phyloP scores from a whole-genome alignment of 1,284 basidiomycete species.

The Ustilago tritici region DNA sequence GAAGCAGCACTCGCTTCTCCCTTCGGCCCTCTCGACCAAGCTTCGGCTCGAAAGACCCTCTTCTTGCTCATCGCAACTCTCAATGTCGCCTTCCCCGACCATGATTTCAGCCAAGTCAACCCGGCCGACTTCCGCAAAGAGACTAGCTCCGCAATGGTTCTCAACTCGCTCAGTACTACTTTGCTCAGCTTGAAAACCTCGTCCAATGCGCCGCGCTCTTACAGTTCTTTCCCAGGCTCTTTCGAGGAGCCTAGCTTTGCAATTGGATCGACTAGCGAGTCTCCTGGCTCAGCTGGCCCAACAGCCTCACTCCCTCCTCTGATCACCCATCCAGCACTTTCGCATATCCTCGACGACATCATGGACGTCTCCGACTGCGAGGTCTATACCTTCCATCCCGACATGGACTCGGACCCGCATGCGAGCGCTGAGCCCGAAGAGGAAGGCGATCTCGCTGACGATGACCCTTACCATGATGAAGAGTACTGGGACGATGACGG shows the following conservation, averaged over 20 bases:
- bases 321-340: conserved; percentile 80
- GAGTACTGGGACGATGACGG: conserved; percentile 54
- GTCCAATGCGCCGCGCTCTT: conserved; percentile 57
- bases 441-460: conserved; percentile 71
- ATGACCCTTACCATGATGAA: conserved; percentile 72
- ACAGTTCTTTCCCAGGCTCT: conserved; percentile 56
- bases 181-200: conserved; percentile 63
- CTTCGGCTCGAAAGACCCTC: conserved; percentile 82
- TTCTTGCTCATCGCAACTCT: conserved; percentile 95
- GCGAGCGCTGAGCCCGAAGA: conserved; percentile 73
- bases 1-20: conserved; percentile 65
- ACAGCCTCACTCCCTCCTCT: conserved; percentile 40
- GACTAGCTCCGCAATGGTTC: conserved; percentile 68
- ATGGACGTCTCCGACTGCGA: conserved; percentile 92
- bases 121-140: conserved; percentile 85
- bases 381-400: conserved; percentile 93
- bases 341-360: conserved; percentile 87
- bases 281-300: conserved; percentile 25
- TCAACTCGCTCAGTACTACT: conserved; percentile 67
- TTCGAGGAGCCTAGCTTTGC: conserved; percentile 60
- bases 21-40: conserved; percentile 71
- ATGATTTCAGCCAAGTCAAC: conserved; percentile 93
- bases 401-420: conserved; percentile 94
- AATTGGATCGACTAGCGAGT: conserved; percentile 26
- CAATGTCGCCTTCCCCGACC: conserved; percentile 96